Evolutionary conservation across 257 asterid species (phyloP), one percentile per base, ranked within the genome.

Genomic region (Rhazya stricta): DNA sequence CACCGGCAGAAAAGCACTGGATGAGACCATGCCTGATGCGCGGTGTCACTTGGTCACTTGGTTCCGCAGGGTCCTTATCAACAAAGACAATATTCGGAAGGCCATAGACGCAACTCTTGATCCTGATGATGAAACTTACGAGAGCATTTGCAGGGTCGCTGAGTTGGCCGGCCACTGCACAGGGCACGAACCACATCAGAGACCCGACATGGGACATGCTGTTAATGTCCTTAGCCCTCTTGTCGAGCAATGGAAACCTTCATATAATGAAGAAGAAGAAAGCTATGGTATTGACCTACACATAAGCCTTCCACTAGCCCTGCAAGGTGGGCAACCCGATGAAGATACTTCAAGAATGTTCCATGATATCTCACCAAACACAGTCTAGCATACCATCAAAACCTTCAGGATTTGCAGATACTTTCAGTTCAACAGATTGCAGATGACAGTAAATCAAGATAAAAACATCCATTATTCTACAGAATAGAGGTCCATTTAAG

Each of bases 161-260:
- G 99, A 94, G 84, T 72, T 94, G 75, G 99, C 97, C 0, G 96
- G 97, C 19, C 96, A 94, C 19, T 92, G 97, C 84, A 88, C 97
- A 2, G 97, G 96, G 11, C 92, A 96, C 0, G 97, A 94, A 79
- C 96, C 99, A 12, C 84, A 73, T 82, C 99, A 94, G 79, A 86
- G 99, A 65, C 99, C 97, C 8, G 97, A 94, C 73, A 94, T 94
- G 99, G 99, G 99, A 13, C 97, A 94, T 10, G 97, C 96, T 1
- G 97, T 92, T 30, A 92, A 92, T 32, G 90, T 94, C 37, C 81
- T 94, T 56, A 92, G 97, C 6, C 97, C 99, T 19, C 96, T 92
- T 15, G 99, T 94, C 0, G 97, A 92, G 77, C 95, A 85, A 66
- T 94, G 97, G 97, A 92, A 84, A 60, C 99, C 99, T 12, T 74